These are phyloP conservation scores for Lachancea cidri DNA, from an alignment of 805 yeast species.

Conservation along the genomic window DNA sequence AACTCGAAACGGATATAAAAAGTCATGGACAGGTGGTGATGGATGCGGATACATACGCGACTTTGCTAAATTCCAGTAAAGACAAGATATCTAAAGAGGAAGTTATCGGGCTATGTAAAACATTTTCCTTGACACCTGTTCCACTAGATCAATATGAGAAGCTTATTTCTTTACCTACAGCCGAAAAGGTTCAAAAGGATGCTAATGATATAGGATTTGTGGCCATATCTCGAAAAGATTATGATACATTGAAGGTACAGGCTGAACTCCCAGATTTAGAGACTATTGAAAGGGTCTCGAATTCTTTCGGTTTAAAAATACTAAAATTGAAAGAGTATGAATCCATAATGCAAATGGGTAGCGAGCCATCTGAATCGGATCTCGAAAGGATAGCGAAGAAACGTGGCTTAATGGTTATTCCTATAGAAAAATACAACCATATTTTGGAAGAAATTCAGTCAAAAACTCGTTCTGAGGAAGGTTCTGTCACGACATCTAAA, in stretches of 20 bases:
- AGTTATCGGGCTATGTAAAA: slow-evolving; percentile 16
- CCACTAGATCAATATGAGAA: slow-evolving; percentile 24
- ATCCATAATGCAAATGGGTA: slow-evolving; percentile 12
- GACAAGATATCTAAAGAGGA: slow-evolving; percentile 16
- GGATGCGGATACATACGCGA: slow-evolving; percentile 9
- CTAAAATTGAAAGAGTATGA: slow-evolving; percentile 24
- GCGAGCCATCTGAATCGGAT: slow-evolving; percentile 26
- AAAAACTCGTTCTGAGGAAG: slow-evolving; percentile 1
- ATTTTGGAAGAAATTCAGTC: slow-evolving; percentile 3
- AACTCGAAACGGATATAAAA: not conserved
- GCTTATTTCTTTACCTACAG: slow-evolving; percentile 14
- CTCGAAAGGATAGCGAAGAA: slow-evolving; percentile 28
- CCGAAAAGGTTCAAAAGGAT: slow-evolving; percentile 17
- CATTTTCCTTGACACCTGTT: slow-evolving; percentile 20
- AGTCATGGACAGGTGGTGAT: slow-evolving; percentile 10
- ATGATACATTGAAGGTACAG: slow-evolving; percentile 14
- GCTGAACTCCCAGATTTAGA: slow-evolving; percentile 22
- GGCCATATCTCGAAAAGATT: slow-evolving; percentile 28
- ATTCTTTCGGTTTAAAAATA: slow-evolving; percentile 17
- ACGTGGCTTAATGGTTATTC: slow-evolving; percentile 27
- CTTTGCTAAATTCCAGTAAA: slow-evolving; percentile 4
- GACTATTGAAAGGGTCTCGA: slow-evolving; percentile 16
- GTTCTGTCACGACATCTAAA: slow-evolving; percentile 16
- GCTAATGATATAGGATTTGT: slow-evolving; percentile 23
- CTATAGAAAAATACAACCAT: slow-evolving; percentile 15